Base-by-base conservation (phyloP, 805 yeast genomes). In the Myxozyma monticola region DNA sequence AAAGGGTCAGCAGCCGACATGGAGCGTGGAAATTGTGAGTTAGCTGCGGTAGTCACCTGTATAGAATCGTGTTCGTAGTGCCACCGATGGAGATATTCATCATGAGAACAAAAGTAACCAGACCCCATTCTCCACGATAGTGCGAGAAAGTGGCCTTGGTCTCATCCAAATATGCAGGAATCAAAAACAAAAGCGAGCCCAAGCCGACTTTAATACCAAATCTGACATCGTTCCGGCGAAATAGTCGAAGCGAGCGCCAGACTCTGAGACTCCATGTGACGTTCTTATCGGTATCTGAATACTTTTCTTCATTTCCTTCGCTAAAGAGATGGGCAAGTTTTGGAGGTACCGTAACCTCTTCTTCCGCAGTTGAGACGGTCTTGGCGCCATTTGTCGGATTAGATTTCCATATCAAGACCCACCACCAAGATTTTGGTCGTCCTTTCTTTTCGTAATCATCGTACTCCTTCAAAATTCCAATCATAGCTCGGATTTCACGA, bases 51-150 rank as follows among this genome's bases (percentile, higher is more conserved):
- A 35, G 42, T 4, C 26, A 44, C 48, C 48, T 34, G 30, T 45
- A 50, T 14, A 50, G 42, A 10, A 42, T 45, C 7, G 54, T 42
- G 26, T 42, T 50, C 8, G 86, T 78, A 0, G 95, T 87, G 0
- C 95, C 93, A 9, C 96, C 96, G 4, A 86, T 70, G 0, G 90
- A 83, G 61, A 85, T 86, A 60, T 84, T 85, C 91, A 88, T 86
- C 72, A 87, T 85, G 46, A 87, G 83, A 60, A 87, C 81, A 60
- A 80, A 87, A 0, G 89, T 81, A 20, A 85, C 85, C 31, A 87
- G 68, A 0, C 88, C 82, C 96, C 96, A 87, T 65, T 87, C 96
- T 7, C 85, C 84, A 56, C 90, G 69, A 88, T 88, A 85, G 37
- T 72, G 75, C 40, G 70, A 74, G 59, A 86, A 88, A 0, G 65